Percentiles rank a stretch among this genome's conserved stretches.
Conservation (phyloP, 441 rosid species). For the Pelargonium australe region DNA sequence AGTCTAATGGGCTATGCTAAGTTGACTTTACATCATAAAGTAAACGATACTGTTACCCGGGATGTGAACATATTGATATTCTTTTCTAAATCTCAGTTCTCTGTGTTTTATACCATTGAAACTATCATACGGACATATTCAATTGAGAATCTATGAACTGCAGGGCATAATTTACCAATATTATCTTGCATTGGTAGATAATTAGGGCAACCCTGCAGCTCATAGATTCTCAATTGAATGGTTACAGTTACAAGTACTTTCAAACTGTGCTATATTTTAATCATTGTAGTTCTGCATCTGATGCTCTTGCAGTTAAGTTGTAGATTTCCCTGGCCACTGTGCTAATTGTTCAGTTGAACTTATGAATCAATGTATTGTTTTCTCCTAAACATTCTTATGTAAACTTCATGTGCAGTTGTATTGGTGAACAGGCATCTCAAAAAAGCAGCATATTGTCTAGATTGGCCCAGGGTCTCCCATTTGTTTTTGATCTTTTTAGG, state of each 20-base stretch:
- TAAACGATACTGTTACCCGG: conserved; percentile 3
- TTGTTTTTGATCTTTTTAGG: conserved; percentile 46
- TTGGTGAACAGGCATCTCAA: conserved; percentile 27
- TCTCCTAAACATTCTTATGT: conserved; percentile 17
- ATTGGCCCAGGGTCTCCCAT: conserved; percentile 58
- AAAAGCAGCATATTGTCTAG: conserved; percentile 55
- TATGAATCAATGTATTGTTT: conserved; percentile 11
- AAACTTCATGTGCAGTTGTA: conserved; percentile 36
- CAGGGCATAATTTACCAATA: too few relatives aligned
- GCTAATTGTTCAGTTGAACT: conserved; percentile 13
- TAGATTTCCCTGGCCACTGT: not conserved
- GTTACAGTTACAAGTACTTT: not conserved
- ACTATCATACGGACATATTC: too few relatives aligned
- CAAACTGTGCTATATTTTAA: conserved; percentile 4
- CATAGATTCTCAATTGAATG: not conserved
- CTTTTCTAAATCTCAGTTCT: not conserved
- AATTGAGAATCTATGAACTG: too few relatives aligned
- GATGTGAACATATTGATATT: not conserved
- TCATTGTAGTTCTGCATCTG: conserved; percentile 1
- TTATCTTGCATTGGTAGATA: not conserved
- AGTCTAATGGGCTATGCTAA: conserved; percentile 10
- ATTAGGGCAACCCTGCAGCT: not conserved
- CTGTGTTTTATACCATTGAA: not conserved
- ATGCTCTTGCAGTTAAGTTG: not conserved
- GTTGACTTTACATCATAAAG: not conserved